Evolutionary conservation across 768 basidiomycete genomes (phyloP), one percentile per base, ranked within the genome.

Genomic region (Lentinula raphanica): DNA sequence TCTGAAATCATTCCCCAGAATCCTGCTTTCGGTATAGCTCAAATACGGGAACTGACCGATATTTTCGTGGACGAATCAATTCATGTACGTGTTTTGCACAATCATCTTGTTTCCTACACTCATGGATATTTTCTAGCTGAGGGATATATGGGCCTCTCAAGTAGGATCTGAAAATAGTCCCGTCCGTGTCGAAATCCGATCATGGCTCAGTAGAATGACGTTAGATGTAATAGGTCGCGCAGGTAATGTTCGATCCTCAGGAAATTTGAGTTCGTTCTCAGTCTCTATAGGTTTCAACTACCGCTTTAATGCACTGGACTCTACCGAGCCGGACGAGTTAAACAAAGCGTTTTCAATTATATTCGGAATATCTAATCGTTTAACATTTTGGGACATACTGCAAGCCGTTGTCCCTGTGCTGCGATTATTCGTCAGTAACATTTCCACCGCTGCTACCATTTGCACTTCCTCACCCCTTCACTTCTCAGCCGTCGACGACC

Each of bases 151-250:
- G 80, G 63, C 62, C 0, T 51, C 63, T 1, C 72, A 81, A 59
- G 69, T 73, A n/a, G 57, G 36, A 19, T 68, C 68, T 25, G 60
- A 72, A 45, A 66, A 64, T 8, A 64, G 46, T 38, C 59, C 44
- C 1, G 69, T 60, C 5, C 71, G 69, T 8, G 72, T 90, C 31
- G 86, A 93, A 32, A 80, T 84, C 1, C 72, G 87, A 39, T 71
- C 76, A 3, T 89, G 85, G 82, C 73, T 92, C 2, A 83, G 80
- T 40, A 81, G 80, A 56, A 80, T 81, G 49, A 90, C 88, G 4
- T 73, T 92, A 5, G 91, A 92, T 60, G 81, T 89, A 57, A 91
- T 94, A 49, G 89, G 89, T 11, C 73, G 87, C 35, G 85, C 75
- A 65, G 65, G 73, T 40, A 67, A 17, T n/a, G n/a, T n/a, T n/a